Evolutionary conservation across 176 grass and related monocot genomes (phyloP).

Genomic region (Tillandsia fasciculata): DNA sequence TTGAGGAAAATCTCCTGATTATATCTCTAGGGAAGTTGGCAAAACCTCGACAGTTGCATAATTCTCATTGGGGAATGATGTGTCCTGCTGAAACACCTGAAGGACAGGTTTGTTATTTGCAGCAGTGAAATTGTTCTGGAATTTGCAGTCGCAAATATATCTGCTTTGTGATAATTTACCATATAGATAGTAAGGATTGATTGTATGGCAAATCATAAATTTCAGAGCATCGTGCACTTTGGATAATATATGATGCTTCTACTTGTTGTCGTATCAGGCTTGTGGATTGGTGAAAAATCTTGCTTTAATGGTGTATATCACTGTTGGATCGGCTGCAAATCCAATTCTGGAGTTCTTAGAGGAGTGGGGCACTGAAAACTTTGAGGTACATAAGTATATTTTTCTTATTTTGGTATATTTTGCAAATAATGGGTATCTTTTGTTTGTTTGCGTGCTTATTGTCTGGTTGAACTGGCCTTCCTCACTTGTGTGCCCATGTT

Average conservation of each 20-base stretch:
- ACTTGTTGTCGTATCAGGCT: slow-evolving; percentile 42
- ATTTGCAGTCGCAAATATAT: not conserved
- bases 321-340: slow-evolving; percentile 93
- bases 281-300: slow-evolving; percentile 99
- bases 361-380: slow-evolving; percentile 99
- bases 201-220: not conserved
- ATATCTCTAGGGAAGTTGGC: slow-evolving; percentile 75
- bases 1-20: slow-evolving; percentile 3
- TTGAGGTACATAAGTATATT: slow-evolving; percentile 47
- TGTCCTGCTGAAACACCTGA: slow-evolving; percentile 99
- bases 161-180: not conserved
- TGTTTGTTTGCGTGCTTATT: not conserved
- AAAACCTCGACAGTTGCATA: slow-evolving; percentile 91
- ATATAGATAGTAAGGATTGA: not conserved
- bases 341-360: slow-evolving; percentile 99
- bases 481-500: slow-evolving; percentile 1
- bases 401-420: slow-evolving; percentile 4
- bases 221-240: not conserved
- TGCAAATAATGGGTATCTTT: not conserved
- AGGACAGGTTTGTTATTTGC: slow-evolving; percentile 51
- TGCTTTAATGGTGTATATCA: slow-evolving; percentile 95
- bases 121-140: not conserved
- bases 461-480: not conserved
- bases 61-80: slow-evolving; percentile 99
- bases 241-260: slow-evolving; percentile 2